Conservation (phyloP, 169 alveolate species). For the Plasmodium adleri region DNA sequence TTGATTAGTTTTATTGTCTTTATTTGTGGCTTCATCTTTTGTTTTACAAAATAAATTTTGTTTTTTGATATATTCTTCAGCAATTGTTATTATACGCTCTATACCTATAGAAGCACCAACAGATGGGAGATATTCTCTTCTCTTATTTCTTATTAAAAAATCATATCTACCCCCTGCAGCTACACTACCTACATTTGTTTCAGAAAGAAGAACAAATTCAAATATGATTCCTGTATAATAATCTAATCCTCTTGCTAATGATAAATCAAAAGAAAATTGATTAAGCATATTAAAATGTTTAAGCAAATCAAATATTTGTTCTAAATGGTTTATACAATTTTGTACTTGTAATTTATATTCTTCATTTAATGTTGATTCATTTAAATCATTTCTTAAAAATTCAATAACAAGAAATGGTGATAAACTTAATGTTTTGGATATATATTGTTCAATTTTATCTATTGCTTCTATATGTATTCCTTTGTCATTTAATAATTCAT, state of each 20-base stretch:
- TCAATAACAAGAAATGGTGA: slow-evolving; percentile 80
- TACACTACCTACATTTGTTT: slow-evolving; percentile 93
- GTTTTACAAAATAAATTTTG: slow-evolving; percentile 7
- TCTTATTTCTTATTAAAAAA: slow-evolving; percentile 93
- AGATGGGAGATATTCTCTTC: slow-evolving; percentile 93
- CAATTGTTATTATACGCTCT: slow-evolving; percentile 93
- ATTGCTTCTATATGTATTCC: slow-evolving; percentile 90
- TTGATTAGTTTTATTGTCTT: not conserved
- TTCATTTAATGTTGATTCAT: slow-evolving; percentile 61
- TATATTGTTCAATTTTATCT: slow-evolving; percentile 88
- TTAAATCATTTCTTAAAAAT: slow-evolving; percentile 82
- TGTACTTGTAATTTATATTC: slow-evolving; percentile 72
- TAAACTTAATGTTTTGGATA: slow-evolving; percentile 89
- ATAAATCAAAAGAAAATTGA: slow-evolving; percentile 90
- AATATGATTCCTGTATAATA: slow-evolving; percentile 97
- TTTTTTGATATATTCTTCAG: slow-evolving; percentile 59
- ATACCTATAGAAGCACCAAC: slow-evolving; percentile 97
- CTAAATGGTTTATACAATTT: slow-evolving; percentile 62
- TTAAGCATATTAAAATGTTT: slow-evolving; percentile 76
- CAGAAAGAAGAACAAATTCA: slow-evolving; percentile 93
- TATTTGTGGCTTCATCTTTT: not conserved
- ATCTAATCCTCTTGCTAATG: slow-evolving; percentile 97
- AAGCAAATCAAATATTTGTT: slow-evolving; percentile 78
- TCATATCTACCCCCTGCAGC: slow-evolving; percentile 99
- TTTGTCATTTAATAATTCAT: slow-evolving; percentile 93